phyloP scores from a whole-genome alignment of 345 rosid genomes.

The Acer negundo region DNA sequence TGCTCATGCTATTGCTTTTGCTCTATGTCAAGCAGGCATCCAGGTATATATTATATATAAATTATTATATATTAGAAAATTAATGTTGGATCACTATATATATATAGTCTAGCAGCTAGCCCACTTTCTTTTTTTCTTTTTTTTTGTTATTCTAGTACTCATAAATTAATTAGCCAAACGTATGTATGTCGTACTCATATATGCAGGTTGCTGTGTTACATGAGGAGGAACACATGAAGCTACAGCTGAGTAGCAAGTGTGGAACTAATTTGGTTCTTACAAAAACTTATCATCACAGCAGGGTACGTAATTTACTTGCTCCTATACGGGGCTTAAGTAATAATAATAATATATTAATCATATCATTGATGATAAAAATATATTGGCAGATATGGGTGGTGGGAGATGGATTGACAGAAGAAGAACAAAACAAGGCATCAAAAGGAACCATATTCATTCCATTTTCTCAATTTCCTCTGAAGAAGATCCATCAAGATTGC shows the following conservation, averaged over 20 bases:
- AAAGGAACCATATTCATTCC: constrained; percentile 9
- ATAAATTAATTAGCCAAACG: too few relatives aligned
- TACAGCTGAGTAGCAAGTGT: not conserved
- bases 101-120: too few relatives aligned
- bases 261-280: constrained; percentile 1
- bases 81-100: too few relatives aligned
- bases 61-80: too few relatives aligned
- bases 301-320: not conserved
- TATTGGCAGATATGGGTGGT: not conserved
- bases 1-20: not conserved
- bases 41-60: not conserved
- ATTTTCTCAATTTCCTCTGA: constrained; percentile 15
- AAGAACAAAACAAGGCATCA: constrained; percentile 10
- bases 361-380: too few relatives aligned
- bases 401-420: constrained; percentile 17
- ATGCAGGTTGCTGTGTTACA: not conserved
- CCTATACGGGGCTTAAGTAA: too few relatives aligned
- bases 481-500: constrained; percentile 15
- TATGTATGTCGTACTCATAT: too few relatives aligned
- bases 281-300: not conserved
- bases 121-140: too few relatives aligned
- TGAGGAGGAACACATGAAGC: not conserved
- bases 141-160: too few relatives aligned
- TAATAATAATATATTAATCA: too few relatives aligned
- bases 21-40: constrained; percentile 9